Evolutionary conservation across 2,329 filamentous ascomycete species (phyloP).

Genomic region (Fusarium kyushuense): DNA sequence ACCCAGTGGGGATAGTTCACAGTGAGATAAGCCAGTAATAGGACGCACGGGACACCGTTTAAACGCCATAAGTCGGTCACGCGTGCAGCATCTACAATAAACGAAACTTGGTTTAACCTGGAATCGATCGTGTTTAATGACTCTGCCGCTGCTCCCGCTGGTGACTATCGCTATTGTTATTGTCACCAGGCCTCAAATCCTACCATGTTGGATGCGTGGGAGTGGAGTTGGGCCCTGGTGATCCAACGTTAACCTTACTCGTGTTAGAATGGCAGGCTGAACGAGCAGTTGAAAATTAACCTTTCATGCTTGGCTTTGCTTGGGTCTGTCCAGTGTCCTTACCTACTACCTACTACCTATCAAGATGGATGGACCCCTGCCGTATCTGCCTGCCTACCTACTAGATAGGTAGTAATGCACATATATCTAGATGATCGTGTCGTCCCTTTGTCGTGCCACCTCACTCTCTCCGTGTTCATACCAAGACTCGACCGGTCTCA

Average conservation of each 20-base stretch:
- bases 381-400: not conserved
- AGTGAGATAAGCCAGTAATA: constrained; percentile 22
- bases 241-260: constrained; percentile 30
- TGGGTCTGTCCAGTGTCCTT: not conserved
- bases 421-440: constrained; percentile 4
- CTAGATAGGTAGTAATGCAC: not conserved
- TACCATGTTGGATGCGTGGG: not conserved
- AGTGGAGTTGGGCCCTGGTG: constrained; percentile 23
- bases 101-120: constrained; percentile 25
- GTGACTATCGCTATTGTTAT: constrained; percentile 3
- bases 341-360: too few relatives aligned
- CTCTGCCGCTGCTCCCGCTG: constrained; percentile 26
- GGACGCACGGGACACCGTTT: constrained; percentile 24
- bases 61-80: constrained; percentile 25
- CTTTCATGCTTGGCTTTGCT: not conserved
- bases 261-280: constrained; percentile 7
- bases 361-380: not conserved
- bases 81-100: constrained; percentile 27
- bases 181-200: constrained; percentile 24
- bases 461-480: not conserved
- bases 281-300: constrained; percentile 3
- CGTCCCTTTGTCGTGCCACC: not conserved
- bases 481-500: not conserved
- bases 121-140: constrained; percentile 8
- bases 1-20: constrained; percentile 13